phyloP scores from a whole-genome alignment of 2,329 filamentous ascomycete species.

The Penicillium frequentans region DNA sequence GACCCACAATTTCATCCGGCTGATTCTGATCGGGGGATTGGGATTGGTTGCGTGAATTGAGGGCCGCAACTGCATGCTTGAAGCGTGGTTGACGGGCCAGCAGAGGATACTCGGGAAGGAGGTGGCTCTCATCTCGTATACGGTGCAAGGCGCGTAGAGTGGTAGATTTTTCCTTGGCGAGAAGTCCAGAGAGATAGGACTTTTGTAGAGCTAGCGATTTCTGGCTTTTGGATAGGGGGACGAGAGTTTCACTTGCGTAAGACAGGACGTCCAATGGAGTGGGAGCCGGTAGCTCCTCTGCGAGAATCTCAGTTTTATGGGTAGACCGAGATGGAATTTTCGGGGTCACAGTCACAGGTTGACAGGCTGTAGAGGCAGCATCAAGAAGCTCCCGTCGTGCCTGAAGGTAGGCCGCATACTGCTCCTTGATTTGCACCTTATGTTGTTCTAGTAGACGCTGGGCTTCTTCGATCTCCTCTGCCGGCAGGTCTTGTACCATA shows the following conservation, averaged over 20 bases:
- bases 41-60: conserved; percentile 21
- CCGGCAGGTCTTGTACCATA: conserved; percentile 25
- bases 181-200: conserved; percentile 36
- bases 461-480: conserved; percentile 33
- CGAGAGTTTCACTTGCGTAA: conserved; percentile 32
- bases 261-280: conserved; percentile 32
- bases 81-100: conserved; percentile 37
- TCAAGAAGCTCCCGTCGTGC: conserved; percentile 38
- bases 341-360: conserved; percentile 28
- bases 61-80: conserved; percentile 32
- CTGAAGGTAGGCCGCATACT: conserved; percentile 38
- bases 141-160: conserved; percentile 39
- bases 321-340: conserved; percentile 19
- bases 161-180: conserved; percentile 40
- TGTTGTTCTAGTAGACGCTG: conserved; percentile 31
- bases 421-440: conserved; percentile 33
- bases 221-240: conserved; percentile 37
- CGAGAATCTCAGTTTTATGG: conserved; percentile 11
- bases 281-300: conserved; percentile 18
- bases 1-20: conserved; percentile 32
- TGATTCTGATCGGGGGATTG: conserved; percentile 17
- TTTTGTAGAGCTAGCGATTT: conserved; percentile 39
- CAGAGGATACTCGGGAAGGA: conserved; percentile 44
- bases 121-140: conserved; percentile 43
- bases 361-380: conserved; percentile 36